phyloP scores from a whole-genome alignment of 225 moss, liverwort and hornwort species.

The Pseudisothecium myosuroides region DNA sequence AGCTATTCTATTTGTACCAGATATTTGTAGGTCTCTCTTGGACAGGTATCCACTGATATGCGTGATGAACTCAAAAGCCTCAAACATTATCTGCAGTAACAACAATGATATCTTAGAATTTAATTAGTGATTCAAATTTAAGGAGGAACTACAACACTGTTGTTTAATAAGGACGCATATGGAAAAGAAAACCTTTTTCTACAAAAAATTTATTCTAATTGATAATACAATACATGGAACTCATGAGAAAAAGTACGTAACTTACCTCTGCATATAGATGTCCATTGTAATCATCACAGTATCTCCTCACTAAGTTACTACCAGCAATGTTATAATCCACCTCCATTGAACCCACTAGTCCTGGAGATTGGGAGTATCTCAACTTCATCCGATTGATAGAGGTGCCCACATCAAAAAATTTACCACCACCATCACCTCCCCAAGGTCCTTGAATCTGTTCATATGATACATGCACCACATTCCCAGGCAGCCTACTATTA shows the following conservation, averaged over 20 bases:
- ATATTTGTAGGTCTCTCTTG: no score
- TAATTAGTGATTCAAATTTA: neutral
- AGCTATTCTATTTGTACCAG: neutral
- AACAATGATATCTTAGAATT: neutral
- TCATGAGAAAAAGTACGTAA: neutral
- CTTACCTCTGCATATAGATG: neutral
- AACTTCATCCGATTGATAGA: neutral
- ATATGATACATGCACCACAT: neutral
- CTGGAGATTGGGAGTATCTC: neutral
- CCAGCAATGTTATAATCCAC: neutral
- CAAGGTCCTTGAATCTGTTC: neutral
- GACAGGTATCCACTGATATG: neutral
- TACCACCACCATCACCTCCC: neutral
- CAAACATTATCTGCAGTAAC: neutral
- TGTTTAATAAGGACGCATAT: accelerated
- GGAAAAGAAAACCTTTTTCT: neutral
- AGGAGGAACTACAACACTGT: neutral
- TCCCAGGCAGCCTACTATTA: neutral
- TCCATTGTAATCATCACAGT: no score
- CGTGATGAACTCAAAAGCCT: neutral
- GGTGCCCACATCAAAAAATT: neutral
- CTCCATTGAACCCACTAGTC: neutral
- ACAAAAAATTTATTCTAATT: neutral
- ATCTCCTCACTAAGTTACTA: neutral
- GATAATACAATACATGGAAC: neutral